A percentile compares a stretch with the other conserved stretches of the same genome.
These are phyloP conservation scores for Botryosphaeria dothidea DNA, from an alignment of 2,329 filamentous ascomycete genomes.

Conservation along the genomic window DNA sequence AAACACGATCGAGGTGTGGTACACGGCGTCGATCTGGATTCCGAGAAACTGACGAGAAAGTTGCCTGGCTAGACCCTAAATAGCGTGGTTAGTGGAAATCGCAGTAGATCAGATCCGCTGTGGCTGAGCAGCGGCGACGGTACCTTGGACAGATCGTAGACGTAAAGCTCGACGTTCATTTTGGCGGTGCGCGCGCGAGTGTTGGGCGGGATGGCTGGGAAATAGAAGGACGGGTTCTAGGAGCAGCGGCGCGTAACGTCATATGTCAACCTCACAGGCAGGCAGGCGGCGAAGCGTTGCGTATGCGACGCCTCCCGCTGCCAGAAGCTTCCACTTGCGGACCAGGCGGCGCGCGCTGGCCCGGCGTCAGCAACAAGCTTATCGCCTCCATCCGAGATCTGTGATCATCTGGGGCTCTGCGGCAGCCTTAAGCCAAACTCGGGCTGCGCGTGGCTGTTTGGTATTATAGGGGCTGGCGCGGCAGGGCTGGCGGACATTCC, in stretches of 20 bases:
- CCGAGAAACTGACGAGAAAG: conserved; percentile 63
- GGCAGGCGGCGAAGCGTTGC: conserved; percentile 8
- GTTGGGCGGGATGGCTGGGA: background rate
- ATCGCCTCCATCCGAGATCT: conserved; percentile 1
- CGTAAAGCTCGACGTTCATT: conserved; percentile 55
- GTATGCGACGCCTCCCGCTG: background rate
- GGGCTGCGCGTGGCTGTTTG: background rate
- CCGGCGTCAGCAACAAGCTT: conserved; percentile 6
- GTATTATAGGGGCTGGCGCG: conserved; percentile 1
- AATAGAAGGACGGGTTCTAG: background rate
- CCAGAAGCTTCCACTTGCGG: conserved; percentile 13
- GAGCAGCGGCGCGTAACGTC: background rate
- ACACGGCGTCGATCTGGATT: conserved; percentile 83
- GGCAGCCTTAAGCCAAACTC: background rate
- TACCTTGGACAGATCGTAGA: conserved; percentile 53
- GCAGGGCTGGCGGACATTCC: background rate
- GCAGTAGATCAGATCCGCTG: background rate
- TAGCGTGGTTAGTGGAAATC: conserved; percentile 9
- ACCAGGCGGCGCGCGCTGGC: too few relatives aligned
- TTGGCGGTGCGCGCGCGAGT: background rate
- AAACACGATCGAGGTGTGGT: conserved; percentile 89
- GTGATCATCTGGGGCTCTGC: conserved; percentile 10
- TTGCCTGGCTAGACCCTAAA: conserved; percentile 57
- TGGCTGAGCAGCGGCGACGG: background rate
- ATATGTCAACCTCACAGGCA: background rate